Conservation (phyloP, 352 stramenopile genomes). For the Globisporangium viniferum region DNA sequence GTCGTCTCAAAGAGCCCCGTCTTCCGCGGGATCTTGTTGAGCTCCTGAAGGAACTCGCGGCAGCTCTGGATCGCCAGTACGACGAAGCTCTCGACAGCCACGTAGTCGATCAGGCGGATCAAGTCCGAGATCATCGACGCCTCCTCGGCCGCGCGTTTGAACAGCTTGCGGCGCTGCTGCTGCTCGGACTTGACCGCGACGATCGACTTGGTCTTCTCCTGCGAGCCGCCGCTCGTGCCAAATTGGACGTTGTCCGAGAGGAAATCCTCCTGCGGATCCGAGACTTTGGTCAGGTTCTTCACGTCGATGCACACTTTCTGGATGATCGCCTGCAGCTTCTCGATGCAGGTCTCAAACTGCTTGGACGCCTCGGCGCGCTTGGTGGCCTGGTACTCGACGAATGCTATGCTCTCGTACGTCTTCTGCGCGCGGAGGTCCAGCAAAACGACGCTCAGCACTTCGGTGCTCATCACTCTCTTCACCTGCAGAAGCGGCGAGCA, state of each 20-base stretch:
- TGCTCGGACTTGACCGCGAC: slow-evolving; percentile 91
- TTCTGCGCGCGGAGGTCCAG: slow-evolving; percentile 86
- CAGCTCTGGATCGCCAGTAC: slow-evolving; percentile 81
- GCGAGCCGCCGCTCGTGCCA: slow-evolving; percentile 20
- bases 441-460: slow-evolving; percentile 80
- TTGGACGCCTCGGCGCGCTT: slow-evolving; percentile 87
- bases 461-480: slow-evolving; percentile 85
- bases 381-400: slow-evolving; percentile 88
- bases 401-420: slow-evolving; percentile 84
- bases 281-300: slow-evolving; percentile 79
- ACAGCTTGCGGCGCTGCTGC: slow-evolving; percentile 72
- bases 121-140: slow-evolving; percentile 90
- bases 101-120: slow-evolving; percentile 92
- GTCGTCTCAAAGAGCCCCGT: slow-evolving; percentile 94
- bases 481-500: slow-evolving; percentile 85
- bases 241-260: slow-evolving; percentile 35
- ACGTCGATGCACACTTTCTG: slow-evolving; percentile 89
- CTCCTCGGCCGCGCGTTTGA: slow-evolving; percentile 86
- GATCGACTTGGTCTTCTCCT: slow-evolving; percentile 92
- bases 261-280: slow-evolving; percentile 61
- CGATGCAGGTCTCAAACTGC: slow-evolving; percentile 88
- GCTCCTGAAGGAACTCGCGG: slow-evolving; percentile 82
- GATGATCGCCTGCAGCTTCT: slow-evolving; percentile 88
- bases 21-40: slow-evolving; percentile 85
- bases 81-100: slow-evolving; percentile 90